Conservation (phyloP, 2,329 filamentous ascomycete species). For the Botrytis aclada region DNA sequence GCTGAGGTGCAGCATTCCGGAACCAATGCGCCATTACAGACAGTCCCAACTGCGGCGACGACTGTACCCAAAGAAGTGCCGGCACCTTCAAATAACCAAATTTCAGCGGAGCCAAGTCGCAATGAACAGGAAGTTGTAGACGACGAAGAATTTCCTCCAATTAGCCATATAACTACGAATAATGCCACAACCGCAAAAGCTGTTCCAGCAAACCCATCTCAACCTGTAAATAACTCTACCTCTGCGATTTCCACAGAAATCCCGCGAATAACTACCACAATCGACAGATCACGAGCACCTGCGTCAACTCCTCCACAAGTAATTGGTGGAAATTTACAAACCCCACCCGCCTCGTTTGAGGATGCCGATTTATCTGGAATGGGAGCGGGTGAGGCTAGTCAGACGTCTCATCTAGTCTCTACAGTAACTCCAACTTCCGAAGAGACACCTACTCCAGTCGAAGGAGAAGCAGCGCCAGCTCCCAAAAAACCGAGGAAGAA, state of each 20-base stretch:
- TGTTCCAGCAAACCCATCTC: background rate
- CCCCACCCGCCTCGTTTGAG: background rate
- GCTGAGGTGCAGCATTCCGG: background rate
- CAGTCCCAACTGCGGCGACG: background rate
- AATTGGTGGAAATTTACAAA: background rate
- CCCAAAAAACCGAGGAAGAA: slow-evolving; percentile 16
- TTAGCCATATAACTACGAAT: background rate
- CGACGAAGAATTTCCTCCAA: background rate
- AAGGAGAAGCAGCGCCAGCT: background rate
- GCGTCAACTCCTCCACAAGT: background rate
- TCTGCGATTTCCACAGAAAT: background rate
- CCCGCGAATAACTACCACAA: background rate
- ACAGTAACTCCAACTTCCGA: slow-evolving; percentile 32
- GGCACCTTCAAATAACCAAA: background rate
- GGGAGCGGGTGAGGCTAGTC: slow-evolving; percentile 10
- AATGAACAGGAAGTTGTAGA: background rate
- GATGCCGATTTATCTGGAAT: slow-evolving; percentile 11
- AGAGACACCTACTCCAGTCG: slow-evolving; percentile 27
- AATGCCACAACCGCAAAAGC: background rate
- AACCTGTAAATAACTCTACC: background rate
- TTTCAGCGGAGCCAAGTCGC: background rate
- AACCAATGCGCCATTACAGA: background rate
- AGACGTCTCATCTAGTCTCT: slow-evolving; percentile 27
- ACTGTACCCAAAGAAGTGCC: background rate
- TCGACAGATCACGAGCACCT: background rate